A percentile compares a stretch with the other conserved stretches of the same genome.
These are phyloP conservation scores for Zygoascus meyerae DNA, from an alignment of 1,139 yeast species.

Conservation along the genomic window DNA sequence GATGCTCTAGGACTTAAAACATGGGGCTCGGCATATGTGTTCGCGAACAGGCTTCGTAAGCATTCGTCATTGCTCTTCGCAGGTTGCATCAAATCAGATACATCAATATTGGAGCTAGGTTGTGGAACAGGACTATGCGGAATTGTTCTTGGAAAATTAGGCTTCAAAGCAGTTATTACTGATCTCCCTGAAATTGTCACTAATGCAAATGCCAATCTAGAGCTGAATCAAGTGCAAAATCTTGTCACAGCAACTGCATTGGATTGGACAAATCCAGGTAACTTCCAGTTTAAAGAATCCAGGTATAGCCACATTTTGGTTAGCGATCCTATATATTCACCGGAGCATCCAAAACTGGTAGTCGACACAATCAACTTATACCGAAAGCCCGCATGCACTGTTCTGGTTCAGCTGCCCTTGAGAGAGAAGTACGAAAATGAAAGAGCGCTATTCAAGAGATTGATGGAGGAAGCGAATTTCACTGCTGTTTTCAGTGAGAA, in stretches of 20 bases:
- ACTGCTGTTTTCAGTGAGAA: slow-evolving; percentile 29
- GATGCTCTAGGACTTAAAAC: slow-evolving; percentile 90
- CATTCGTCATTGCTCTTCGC: slow-evolving; percentile 26
- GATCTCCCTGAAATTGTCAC: slow-evolving; percentile 74
- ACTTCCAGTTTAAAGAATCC: slow-evolving; percentile 16
- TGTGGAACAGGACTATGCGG: slow-evolving; percentile 94
- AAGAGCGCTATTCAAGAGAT: slow-evolving; percentile 52
- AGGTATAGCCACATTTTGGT: slow-evolving; percentile 56
- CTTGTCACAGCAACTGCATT: slow-evolving; percentile 44
- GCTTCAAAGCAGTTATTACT: slow-evolving; percentile 53
- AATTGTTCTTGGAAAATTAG: slow-evolving; percentile 49
- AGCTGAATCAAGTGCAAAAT: slow-evolving; percentile 40
- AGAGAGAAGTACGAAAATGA: slow-evolving; percentile 62
- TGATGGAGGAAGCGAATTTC: slow-evolving; percentile 39
- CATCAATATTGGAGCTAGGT: slow-evolving; percentile 72
- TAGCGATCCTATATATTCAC: slow-evolving; percentile 86
- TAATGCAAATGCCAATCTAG: slow-evolving; percentile 56
- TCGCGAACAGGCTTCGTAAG: slow-evolving; percentile 50
- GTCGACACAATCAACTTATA: slow-evolving; percentile 49
- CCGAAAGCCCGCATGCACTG: slow-evolving; percentile 31
- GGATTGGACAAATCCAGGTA: slow-evolving; percentile 67
- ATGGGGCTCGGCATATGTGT: slow-evolving; percentile 85
- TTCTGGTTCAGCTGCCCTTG: slow-evolving; percentile 70
- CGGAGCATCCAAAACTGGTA: slow-evolving; percentile 73
- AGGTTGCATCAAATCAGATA: slow-evolving; percentile 19